Percentiles rank a stretch among this genome's conserved stretches.
phyloP scores from a whole-genome alignment of 345 rosid species.

The Salix viminalis region DNA sequence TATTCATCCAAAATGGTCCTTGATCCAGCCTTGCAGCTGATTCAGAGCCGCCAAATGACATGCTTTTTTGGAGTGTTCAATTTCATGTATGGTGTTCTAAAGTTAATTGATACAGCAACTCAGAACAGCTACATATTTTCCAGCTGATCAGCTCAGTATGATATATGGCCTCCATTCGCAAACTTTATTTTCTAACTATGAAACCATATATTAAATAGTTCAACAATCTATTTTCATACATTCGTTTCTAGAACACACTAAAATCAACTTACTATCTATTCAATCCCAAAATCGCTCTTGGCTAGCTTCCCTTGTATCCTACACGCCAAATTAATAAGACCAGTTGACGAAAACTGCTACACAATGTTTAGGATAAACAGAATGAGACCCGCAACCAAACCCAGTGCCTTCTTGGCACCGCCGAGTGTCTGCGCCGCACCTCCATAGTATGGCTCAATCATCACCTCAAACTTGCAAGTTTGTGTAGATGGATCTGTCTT shows the following conservation, averaged over 20 bases:
- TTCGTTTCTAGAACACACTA: not conserved
- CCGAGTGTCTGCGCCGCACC: conserved; percentile 27
- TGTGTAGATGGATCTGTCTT: conserved; percentile 54
- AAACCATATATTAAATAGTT: too few relatives aligned
- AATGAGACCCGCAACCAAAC: conserved; percentile 25
- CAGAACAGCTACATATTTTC: too few relatives aligned
- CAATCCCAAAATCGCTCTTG: not conserved
- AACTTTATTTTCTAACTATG: too few relatives aligned
- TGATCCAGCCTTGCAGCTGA: too few relatives aligned
- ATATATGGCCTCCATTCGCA: too few relatives aligned
- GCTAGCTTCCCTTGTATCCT: not conserved
- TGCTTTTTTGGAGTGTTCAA: too few relatives aligned
- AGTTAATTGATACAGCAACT: too few relatives aligned
- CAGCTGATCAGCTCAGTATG: too few relatives aligned
- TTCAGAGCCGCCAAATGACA: too few relatives aligned
- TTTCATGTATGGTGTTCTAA: too few relatives aligned
- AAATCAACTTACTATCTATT: not conserved
- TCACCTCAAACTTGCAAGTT: conserved; percentile 55
- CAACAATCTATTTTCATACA: not conserved
- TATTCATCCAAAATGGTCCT: too few relatives aligned
- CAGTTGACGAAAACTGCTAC: conserved; percentile 23
- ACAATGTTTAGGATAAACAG: conserved; percentile 27
- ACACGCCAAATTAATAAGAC: not conserved
- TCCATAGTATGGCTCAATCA: conserved; percentile 75
- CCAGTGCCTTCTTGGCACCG: conserved; percentile 7